Percentiles rank a stretch among this genome's conserved stretches.
Evolutionary conservation across 2,329 filamentous ascomycete species (phyloP).

Genomic region (Aspergillus chevalieri): DNA sequence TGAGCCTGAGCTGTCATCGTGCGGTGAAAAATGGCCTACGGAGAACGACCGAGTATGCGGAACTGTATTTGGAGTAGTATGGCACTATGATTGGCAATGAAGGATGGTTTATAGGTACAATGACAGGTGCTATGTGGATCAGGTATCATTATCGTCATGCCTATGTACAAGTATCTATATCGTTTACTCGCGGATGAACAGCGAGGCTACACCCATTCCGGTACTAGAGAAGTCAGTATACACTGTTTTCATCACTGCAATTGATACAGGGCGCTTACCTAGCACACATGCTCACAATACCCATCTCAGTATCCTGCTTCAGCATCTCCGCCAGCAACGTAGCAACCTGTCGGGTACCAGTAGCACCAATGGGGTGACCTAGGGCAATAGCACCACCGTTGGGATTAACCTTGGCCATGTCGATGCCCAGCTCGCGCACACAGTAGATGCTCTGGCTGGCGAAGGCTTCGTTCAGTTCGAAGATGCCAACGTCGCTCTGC

Average conservation of each 20-base stretch:
- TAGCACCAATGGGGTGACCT: constrained; percentile 81
- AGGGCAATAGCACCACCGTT: constrained; percentile 88
- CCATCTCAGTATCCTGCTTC: constrained; percentile 75
- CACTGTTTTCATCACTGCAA: neutral
- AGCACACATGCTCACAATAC: constrained; percentile 81
- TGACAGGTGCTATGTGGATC: too few species aligned
- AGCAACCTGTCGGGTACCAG: constrained; percentile 77
- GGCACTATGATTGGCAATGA: too few species aligned
- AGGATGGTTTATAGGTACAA: too few species aligned
- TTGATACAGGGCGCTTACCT: constrained; percentile 43
- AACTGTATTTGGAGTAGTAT: too few species aligned
- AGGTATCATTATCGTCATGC: too few species aligned
- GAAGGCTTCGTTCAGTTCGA: constrained; percentile 94
- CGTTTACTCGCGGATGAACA: constrained; percentile 18
- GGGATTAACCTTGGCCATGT: constrained; percentile 68
- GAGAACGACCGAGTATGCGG: too few species aligned
- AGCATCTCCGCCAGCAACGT: constrained; percentile 80
- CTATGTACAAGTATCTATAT: too few species aligned
- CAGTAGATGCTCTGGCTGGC: constrained; percentile 94
- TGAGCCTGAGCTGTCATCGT: too few species aligned
- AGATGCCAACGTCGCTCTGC: constrained; percentile 73
- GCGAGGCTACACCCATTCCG: constrained; percentile 20
- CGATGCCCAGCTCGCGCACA: constrained; percentile 57
- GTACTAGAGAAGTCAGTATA: constrained; percentile 11
- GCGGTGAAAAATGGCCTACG: too few species aligned